Evolutionary conservation across 2,329 filamentous ascomycete genomes (phyloP).

Genomic region (Sordariomycetes sp.): DNA sequence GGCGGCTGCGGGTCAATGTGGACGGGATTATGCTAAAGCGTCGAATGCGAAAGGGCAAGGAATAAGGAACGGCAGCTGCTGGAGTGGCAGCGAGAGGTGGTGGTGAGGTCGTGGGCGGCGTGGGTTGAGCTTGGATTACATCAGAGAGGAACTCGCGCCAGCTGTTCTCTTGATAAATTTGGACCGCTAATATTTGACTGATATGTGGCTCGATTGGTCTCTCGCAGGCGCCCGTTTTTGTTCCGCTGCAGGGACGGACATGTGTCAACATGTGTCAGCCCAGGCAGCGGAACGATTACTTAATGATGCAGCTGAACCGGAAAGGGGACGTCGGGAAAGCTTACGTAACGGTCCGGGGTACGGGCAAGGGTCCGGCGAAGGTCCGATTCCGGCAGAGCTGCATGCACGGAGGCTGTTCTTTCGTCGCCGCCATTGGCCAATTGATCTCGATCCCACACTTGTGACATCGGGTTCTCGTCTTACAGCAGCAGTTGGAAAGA

Average conservation of each 20-base stretch:
- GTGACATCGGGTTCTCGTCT: neutral
- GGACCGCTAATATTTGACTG: neutral
- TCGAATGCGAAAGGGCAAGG: neutral
- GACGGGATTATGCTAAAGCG: neutral
- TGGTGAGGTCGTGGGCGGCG: conserved; percentile 2
- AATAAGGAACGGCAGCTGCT: conserved; percentile 2
- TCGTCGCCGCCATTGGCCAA: neutral
- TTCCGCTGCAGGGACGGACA: neutral
- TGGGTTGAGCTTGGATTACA: conserved; percentile 1
- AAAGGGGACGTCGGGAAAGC: neutral
- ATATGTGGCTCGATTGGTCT: conserved; percentile 1
- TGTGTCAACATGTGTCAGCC: neutral
- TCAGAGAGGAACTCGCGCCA: conserved; percentile 4
- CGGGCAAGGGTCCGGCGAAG: neutral
- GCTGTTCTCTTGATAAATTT: conserved; percentile 4
- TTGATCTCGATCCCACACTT: neutral
- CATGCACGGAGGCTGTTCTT: neutral
- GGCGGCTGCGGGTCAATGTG: conserved; percentile 9
- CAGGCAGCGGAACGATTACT: neutral
- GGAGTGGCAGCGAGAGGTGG: conserved; percentile 1
- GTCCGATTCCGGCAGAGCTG: neutral
- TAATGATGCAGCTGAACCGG: neutral
- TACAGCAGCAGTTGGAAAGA: neutral
- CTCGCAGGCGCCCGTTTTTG: neutral
- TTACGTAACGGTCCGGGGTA: neutral